Conservation (phyloP, 2,329 filamentous ascomycete species). For the Triangularia verruculosa region DNA sequence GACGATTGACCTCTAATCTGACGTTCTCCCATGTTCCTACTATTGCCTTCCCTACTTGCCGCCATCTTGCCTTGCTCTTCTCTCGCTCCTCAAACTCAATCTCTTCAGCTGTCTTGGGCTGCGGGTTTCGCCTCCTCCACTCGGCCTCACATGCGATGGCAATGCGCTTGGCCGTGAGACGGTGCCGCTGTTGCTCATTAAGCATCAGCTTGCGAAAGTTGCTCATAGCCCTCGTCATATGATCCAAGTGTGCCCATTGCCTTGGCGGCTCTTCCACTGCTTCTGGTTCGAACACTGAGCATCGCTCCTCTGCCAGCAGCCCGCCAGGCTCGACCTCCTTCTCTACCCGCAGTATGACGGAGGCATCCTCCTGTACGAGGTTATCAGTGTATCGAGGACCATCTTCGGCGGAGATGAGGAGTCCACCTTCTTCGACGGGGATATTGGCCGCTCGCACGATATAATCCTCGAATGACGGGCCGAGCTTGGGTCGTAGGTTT, state of each 20-base stretch:
- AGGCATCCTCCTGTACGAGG: conserved; percentile 65
- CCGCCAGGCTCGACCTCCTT: conserved; percentile 73
- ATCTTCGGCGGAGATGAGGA: conserved; percentile 51
- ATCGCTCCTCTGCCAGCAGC: conserved; percentile 66
- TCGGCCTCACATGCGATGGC: conserved; percentile 76
- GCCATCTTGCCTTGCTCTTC: conserved; percentile 66
- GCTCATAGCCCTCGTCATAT: conserved; percentile 73
- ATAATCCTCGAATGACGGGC: conserved; percentile 56
- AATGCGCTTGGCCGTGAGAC: conserved; percentile 70
- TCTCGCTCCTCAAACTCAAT: conserved; percentile 74
- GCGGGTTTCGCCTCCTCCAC: conserved; percentile 61
- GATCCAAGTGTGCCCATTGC: conserved; percentile 85
- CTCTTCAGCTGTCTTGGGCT: conserved; percentile 76
- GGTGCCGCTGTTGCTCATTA: conserved; percentile 75
- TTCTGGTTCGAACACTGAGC: conserved; percentile 71
- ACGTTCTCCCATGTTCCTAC: conserved; percentile 64
- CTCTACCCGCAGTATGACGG: conserved; percentile 65
- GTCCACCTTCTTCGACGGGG: conserved; percentile 57
- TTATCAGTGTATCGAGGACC: conserved; percentile 57
- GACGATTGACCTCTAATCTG: conserved; percentile 57
- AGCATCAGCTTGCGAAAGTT: conserved; percentile 79
- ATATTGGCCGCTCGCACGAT: conserved; percentile 49
- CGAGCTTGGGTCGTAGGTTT: conserved; percentile 51
- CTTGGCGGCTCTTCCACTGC: conserved; percentile 67
- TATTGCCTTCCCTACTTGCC: conserved; percentile 60